Base-by-base conservation (phyloP, 164 flowering plant species). In the Liquidambar formosana region DNA sequence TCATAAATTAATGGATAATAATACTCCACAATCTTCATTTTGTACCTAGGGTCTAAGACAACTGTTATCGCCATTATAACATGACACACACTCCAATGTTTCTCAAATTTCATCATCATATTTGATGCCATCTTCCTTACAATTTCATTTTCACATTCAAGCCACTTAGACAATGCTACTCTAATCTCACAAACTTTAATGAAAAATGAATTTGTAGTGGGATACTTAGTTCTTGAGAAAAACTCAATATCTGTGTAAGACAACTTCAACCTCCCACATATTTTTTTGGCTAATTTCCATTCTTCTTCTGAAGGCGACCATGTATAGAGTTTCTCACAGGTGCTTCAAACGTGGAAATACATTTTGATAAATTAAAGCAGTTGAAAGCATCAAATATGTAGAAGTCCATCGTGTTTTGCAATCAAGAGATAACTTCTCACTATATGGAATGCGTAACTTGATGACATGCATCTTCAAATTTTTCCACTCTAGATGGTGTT, bases 371-470 rank as follows among this genome's bases (percentile, higher is more conserved):
- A 45, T 5, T 18, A 73, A 1, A 14, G 67, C 56, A 11, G 43
- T 57, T 22, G 45, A 1, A 21, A 67, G 41, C 74, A 71, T 71
- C 33, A 57, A 19, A 41, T 22, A 71, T 2, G 63, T 64, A 0
- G 67, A 67, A 53, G 61, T 63, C 76, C 71, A 73, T 0, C 71
- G 16, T 14, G 71, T 68, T 54, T n/a, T 0, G 13, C 71, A 67
- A 62, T 68, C 76, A 43, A 67, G 64, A 5, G 15, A 10, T 23
- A 67, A 43, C 18, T 68, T 62, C 22, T 63, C 67, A 13, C 27
- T 16, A 22, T 22, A 22, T 6, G 33, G 12, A 12, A 73, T 22
- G 1, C 33, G 14, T 14, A 73, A 45, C 6, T n/a, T n/a, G n/a
- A n/a, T 25, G 61, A 5, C 48, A 28, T 5, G 44, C 13, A 15